These are phyloP conservation scores for Marchantia polymorpha DNA, from an alignment of 225 moss, liverwort and hornwort genomes.

Conservation along the genomic window DNA sequence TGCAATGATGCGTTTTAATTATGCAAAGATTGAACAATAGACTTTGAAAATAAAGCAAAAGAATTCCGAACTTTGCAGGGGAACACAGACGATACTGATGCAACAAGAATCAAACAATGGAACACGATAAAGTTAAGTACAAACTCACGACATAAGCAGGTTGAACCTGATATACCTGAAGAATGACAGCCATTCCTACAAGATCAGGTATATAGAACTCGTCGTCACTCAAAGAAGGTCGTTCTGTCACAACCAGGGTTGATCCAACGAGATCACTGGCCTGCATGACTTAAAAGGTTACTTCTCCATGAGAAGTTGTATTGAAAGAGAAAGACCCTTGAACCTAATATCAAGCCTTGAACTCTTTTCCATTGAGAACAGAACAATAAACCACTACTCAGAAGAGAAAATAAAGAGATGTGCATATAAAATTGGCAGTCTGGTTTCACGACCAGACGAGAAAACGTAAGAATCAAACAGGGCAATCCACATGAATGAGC, in stretches of 20 bases:
- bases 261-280: slow-evolving; percentile 79
- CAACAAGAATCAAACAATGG: too few species aligned
- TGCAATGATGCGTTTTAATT: neutral
- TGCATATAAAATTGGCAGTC: neutral
- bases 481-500: neutral
- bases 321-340: neutral
- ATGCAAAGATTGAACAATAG: neutral
- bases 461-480: neutral
- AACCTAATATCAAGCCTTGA: neutral
- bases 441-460: too few species aligned
- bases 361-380: neutral
- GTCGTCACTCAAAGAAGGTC: slow-evolving; percentile 65
- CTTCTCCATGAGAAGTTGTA: neutral
- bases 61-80: neutral
- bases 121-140: too few species aligned
- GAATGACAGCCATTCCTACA: slow-evolving; percentile 73
- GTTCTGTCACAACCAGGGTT: slow-evolving; percentile 68
- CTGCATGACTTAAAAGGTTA: slow-evolving; percentile 31
- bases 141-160: too few species aligned
- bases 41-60: neutral
- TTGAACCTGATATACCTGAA: slow-evolving; percentile 36
- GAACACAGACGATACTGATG: too few species aligned
- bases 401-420: too few species aligned
- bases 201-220: slow-evolving; percentile 85
- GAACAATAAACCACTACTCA: too few species aligned